phyloP scores from a whole-genome alignment of 345 rosid species.

The Eutrema japonicum region DNA sequence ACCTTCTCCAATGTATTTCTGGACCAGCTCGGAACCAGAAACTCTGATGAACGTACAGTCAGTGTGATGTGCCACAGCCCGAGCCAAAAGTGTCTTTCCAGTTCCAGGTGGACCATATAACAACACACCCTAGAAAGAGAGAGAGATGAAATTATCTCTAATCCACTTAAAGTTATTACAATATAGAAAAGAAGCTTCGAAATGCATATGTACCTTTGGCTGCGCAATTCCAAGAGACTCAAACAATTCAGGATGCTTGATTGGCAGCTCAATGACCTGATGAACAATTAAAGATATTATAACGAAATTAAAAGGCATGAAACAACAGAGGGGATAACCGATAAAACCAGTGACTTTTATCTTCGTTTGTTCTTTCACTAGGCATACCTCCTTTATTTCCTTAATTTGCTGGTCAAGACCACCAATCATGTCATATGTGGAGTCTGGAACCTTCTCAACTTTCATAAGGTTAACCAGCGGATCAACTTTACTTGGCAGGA shows the following conservation, averaged over 20 bases:
- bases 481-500: conserved; percentile 96
- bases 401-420: conserved; percentile 99
- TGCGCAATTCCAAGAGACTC: conserved; percentile 99
- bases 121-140: conserved; percentile 79
- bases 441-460: conserved; percentile 98
- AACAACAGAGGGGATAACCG: not conserved
- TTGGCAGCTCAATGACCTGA: conserved; percentile 98
- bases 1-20: conserved; percentile 98
- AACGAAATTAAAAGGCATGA: conserved; percentile 6
- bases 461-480: conserved; percentile 98
- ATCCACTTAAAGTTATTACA: not conserved
- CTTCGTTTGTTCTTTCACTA: not conserved
- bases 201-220: conserved; percentile 70
- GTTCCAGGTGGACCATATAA: conserved; percentile 99
- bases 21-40: conserved; percentile 97
- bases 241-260: conserved; percentile 96
- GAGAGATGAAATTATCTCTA: not conserved
- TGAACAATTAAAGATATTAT: conserved; percentile 16
- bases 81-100: conserved; percentile 93
- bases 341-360: not conserved
- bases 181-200: not conserved
- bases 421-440: conserved; percentile 99
- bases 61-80: conserved; percentile 99
- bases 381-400: conserved; percentile 89
- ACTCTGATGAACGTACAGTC: conserved; percentile 99